phyloP scores from a whole-genome alignment of 1,139 yeast genomes.

The Yamadazyma siamensis region DNA sequence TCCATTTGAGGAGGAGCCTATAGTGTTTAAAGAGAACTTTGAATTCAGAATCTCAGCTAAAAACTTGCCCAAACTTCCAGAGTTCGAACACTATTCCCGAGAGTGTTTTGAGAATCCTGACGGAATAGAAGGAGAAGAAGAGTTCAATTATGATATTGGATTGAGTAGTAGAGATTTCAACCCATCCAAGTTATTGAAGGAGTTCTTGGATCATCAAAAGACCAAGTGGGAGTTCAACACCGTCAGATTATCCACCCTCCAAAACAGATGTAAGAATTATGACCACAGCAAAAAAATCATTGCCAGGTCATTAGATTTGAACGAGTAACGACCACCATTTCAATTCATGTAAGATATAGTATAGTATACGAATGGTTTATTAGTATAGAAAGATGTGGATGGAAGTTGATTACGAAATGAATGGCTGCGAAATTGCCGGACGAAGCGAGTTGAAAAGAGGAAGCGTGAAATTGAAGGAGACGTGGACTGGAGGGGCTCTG shows the following conservation, averaged over 20 bases:
- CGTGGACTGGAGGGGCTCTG: too few relatives aligned
- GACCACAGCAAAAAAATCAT: slow-evolving; percentile 20
- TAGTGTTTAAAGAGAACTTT: slow-evolving; percentile 13
- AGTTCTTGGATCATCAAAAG: slow-evolving; percentile 14
- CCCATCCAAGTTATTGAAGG: slow-evolving; percentile 19
- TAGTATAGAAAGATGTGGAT: too few relatives aligned
- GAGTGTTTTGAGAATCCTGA: slow-evolving; percentile 6
- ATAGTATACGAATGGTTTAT: too few relatives aligned
- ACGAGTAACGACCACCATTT: slow-evolving; percentile 2
- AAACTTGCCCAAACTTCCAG: slow-evolving; percentile 24
- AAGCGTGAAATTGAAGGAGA: too few relatives aligned
- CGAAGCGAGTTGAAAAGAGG: too few relatives aligned
- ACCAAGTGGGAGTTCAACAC: slow-evolving; percentile 16
- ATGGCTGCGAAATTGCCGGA: too few relatives aligned
- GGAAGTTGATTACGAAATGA: too few relatives aligned
- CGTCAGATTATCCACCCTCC: slow-evolving; percentile 16
- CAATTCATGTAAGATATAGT: too few relatives aligned
- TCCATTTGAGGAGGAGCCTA: slow-evolving; percentile 17
- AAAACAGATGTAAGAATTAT: slow-evolving; percentile 19
- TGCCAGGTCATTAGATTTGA: slow-evolving; percentile 3
- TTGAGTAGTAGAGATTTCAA: slow-evolving; percentile 25
- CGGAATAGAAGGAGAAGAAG: slow-evolving; percentile 6
- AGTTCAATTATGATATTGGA: slow-evolving; percentile 23
- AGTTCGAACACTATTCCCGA: slow-evolving; percentile 14
- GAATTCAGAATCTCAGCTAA: slow-evolving; percentile 16